These are phyloP conservation scores for Phellopilus nigrolimitatus DNA, from an alignment of 1,284 basidiomycete species.

Conservation along the genomic window DNA sequence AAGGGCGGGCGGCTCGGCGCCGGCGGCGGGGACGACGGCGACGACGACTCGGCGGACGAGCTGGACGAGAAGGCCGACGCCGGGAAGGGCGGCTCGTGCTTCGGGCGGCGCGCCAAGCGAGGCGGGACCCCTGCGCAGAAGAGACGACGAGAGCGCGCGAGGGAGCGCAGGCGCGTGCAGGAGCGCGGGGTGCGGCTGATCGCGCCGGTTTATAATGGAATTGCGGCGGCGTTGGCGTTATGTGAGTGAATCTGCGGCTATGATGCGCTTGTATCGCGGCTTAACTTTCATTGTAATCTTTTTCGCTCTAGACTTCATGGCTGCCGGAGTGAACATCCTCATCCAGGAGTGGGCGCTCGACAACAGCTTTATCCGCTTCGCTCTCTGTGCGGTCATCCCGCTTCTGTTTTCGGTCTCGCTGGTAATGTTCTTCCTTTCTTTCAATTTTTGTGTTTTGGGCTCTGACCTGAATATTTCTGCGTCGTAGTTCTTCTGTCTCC, in stretches of 20 bases:
- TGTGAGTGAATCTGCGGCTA: constrained; percentile 49
- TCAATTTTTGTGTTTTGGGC: not conserved
- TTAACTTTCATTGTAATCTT: not conserved
- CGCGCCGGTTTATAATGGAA: constrained; percentile 72
- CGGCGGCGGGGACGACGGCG: constrained; percentile 6
- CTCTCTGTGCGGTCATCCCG: constrained; percentile 59
- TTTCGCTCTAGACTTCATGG: constrained; percentile 46
- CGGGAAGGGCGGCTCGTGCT: not conserved
- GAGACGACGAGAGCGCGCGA: constrained; percentile 18
- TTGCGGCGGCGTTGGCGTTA: constrained; percentile 59
- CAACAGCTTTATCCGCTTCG: constrained; percentile 55
- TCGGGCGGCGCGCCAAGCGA: constrained; percentile 4
- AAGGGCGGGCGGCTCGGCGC: constrained; percentile 6
- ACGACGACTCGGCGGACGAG: constrained; percentile 10
- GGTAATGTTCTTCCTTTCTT: constrained; percentile 41
- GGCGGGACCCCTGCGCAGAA: constrained; percentile 5
- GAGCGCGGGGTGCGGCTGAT: constrained; percentile 41
- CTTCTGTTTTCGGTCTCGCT: constrained; percentile 70
- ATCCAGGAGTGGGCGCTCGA: constrained; percentile 69
- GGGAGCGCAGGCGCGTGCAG: constrained; percentile 26
- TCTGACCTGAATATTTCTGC: not conserved
- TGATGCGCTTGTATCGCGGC: constrained; percentile 2
- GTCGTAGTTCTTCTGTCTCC: constrained; percentile 56
- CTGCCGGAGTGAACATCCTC: constrained; percentile 50
- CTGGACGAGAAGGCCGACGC: constrained; percentile 12